Conservation (phyloP, 345 rosid genomes). For the Linum tenue region DNA sequence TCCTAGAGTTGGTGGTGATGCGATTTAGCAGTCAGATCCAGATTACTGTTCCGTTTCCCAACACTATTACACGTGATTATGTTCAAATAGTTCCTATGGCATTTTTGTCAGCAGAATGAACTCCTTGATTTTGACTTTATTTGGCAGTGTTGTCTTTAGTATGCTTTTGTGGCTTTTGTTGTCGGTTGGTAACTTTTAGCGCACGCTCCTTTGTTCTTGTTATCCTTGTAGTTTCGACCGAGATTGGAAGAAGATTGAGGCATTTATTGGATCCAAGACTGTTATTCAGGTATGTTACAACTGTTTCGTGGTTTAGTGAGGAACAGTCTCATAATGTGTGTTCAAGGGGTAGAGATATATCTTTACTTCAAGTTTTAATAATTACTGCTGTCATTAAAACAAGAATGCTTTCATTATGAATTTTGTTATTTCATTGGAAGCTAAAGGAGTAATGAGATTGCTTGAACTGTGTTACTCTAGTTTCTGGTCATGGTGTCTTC, state of each 20-base stretch:
- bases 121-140: too few species aligned
- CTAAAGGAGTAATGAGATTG: background rate
- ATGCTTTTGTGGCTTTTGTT: background rate
- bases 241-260: slow-evolving; percentile 92
- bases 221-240: slow-evolving; percentile 58
- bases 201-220: background rate
- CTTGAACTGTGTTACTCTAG: background rate
- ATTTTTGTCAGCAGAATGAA: too few species aligned
- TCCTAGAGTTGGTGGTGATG: background rate
- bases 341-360: background rate
- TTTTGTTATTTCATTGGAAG: background rate
- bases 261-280: slow-evolving; percentile 80
- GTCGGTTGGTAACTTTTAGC: slow-evolving; percentile 8
- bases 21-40: background rate
- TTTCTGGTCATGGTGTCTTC: background rate
- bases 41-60: background rate
- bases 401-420: background rate
- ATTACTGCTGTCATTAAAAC: background rate
- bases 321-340: background rate
- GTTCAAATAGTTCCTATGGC: too few species aligned
- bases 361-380: background rate
- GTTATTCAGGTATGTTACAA: slow-evolving; percentile 55
- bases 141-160: background rate
- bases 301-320: background rate
- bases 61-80: background rate